Evolutionary conservation across 2,329 filamentous ascomycete genomes (phyloP).

Genomic region (Pyrenochaeta sp.): DNA sequence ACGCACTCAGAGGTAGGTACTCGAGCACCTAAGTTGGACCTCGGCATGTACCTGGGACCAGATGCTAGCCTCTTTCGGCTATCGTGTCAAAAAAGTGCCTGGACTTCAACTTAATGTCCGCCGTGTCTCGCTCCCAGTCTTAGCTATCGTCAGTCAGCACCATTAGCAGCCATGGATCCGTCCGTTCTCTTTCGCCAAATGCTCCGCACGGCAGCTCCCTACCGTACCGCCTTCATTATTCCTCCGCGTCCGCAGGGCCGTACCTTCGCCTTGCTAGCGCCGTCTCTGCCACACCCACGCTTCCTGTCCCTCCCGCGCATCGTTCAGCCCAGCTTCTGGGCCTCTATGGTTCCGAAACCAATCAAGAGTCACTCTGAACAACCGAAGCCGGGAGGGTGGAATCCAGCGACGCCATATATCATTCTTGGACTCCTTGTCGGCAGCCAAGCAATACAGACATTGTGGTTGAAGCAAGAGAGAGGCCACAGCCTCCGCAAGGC

Average conservation of each 20-base stretch:
- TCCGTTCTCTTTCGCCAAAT: conserved; percentile 34
- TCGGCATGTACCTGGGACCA: not conserved
- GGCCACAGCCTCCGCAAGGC: conserved; percentile 76
- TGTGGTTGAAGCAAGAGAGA: conserved; percentile 79
- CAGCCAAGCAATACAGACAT: conserved; percentile 93
- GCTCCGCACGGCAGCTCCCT: conserved; percentile 34
- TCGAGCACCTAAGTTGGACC: not conserved
- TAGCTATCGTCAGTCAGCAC: not conserved
- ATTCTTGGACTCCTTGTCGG: conserved; percentile 79
- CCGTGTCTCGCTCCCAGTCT: not conserved
- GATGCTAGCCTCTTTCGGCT: not conserved
- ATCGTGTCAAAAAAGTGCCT: not conserved
- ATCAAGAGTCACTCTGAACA: conserved; percentile 22
- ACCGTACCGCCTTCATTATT: conserved; percentile 26
- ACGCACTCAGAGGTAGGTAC: not conserved
- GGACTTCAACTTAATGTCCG: not conserved
- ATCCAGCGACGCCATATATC: conserved; percentile 73
- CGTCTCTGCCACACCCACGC: conserved; percentile 22
- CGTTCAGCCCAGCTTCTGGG: conserved; percentile 49
- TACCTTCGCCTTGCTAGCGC: conserved; percentile 31
- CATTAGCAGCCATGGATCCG: conserved; percentile 33
- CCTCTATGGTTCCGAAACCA: conserved; percentile 47
- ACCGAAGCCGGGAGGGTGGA: conserved; percentile 50
- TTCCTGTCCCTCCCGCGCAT: conserved; percentile 46
- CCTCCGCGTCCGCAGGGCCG: conserved; percentile 29